Evolutionary conservation across 2,329 filamentous ascomycete species (phyloP).

Genomic region (Hawksworthiomyces lignivorus): DNA sequence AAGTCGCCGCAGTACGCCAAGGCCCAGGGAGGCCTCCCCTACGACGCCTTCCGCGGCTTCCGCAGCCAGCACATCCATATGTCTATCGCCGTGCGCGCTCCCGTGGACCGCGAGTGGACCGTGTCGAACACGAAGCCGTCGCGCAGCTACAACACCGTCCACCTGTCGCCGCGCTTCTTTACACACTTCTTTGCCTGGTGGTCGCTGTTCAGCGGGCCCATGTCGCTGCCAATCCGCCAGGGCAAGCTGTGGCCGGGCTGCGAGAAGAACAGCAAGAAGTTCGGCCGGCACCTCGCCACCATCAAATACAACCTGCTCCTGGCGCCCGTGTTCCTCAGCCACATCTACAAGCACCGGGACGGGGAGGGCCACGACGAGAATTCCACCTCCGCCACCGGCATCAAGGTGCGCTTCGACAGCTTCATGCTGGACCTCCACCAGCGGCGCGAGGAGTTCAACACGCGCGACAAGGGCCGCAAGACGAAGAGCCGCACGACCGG

Average conservation of each 20-base stretch:
- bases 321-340: constrained; percentile 87
- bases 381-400: constrained; percentile 82
- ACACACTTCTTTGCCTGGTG: constrained; percentile 98
- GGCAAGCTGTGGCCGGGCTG: constrained; percentile 83
- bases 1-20: constrained; percentile 72
- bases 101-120: constrained; percentile 79
- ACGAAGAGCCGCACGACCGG: constrained; percentile 76
- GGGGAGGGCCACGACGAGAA: constrained; percentile 72
- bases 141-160: constrained; percentile 91
- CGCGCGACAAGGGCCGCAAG: constrained; percentile 66
- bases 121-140: constrained; percentile 67
- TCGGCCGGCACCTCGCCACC: constrained; percentile 91
- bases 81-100: constrained; percentile 83
- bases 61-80: constrained; percentile 94
- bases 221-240: constrained; percentile 91
- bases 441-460: constrained; percentile 83
- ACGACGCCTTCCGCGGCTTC: constrained; percentile 96
- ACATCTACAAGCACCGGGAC: constrained; percentile 98
- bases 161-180: constrained; percentile 91
- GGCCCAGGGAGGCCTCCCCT: constrained; percentile 45
- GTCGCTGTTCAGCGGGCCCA: constrained; percentile 89
- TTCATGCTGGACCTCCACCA: constrained; percentile 97
- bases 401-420: constrained; percentile 92
- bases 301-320: constrained; percentile 95
- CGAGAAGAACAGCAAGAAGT: constrained; percentile 98